These are phyloP conservation scores for Salvia miltiorrhiza DNA, from an alignment of 257 asterid genomes.

Conservation along the genomic window DNA sequence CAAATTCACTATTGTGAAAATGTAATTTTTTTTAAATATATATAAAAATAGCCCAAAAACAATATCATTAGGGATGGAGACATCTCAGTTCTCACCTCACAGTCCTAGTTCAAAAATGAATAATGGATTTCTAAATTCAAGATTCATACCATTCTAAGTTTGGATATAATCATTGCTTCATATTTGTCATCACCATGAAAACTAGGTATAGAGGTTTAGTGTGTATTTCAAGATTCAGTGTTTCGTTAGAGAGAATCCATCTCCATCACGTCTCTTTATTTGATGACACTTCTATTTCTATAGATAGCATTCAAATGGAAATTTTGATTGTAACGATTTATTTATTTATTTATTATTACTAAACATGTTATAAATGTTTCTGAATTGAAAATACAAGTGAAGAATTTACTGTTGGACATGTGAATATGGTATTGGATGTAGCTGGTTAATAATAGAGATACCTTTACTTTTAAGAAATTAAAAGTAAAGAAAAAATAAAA, in stretches of 20 bases:
- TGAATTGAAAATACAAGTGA: neutral
- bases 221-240: neutral
- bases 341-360: too few relatives aligned
- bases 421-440: constrained; percentile 14
- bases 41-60: neutral
- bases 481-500: neutral
- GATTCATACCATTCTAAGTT: neutral
- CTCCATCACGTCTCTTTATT: too few relatives aligned
- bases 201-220: neutral
- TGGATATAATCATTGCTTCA: neutral
- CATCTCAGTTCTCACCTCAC: neutral
- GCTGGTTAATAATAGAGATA: constrained; percentile 7
- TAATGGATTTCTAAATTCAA: neutral
- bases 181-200: neutral
- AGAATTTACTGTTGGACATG: constrained; percentile 15
- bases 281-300: too few relatives aligned
- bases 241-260: too few relatives aligned
- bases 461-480: too few relatives aligned
- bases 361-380: neutral
- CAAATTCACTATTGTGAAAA: neutral
- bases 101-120: neutral
- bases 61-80: neutral
- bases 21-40: too few relatives aligned
- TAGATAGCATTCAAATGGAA: too few relatives aligned
- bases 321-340: too few relatives aligned